Percentiles rank a stretch among this genome's conserved stretches.
Conservation (phyloP, 1,139 yeast genomes). For the Yamadazyma jaroonii region DNA sequence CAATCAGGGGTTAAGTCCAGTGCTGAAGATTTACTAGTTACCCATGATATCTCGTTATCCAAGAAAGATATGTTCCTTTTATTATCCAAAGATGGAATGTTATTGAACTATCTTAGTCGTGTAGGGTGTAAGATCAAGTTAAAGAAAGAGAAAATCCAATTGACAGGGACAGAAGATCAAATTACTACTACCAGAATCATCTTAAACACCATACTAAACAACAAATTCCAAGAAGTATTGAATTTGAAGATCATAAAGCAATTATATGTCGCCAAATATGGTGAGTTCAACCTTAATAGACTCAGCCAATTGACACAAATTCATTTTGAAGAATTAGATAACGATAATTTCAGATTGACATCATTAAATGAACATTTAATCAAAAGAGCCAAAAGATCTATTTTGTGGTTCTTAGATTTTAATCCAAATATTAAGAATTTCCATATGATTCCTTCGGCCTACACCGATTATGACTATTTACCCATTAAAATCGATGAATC, state of each 20-base stretch:
- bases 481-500: conserved; percentile 34
- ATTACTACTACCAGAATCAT: conserved; percentile 33
- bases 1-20: conserved; percentile 26
- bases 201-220: conserved; percentile 29
- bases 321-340: conserved; percentile 23
- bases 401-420: conserved; percentile 38
- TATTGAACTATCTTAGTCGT: conserved; percentile 49
- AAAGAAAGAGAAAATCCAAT: conserved; percentile 1
- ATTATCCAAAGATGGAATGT: conserved; percentile 44
- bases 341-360: conserved; percentile 27
- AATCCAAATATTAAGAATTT: conserved; percentile 27
- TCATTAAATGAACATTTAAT: conserved; percentile 28
- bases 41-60: conserved; percentile 33
- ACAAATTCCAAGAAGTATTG: conserved; percentile 30
- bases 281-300: conserved; percentile 23
- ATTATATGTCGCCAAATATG: conserved; percentile 23
- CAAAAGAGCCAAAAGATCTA: conserved; percentile 34
- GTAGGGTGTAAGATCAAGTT: conserved; percentile 48
- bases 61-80: conserved; percentile 48
- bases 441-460: conserved; percentile 18
- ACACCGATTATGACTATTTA: conserved; percentile 13
- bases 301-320: conserved; percentile 35
- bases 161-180: conserved; percentile 30
- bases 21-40: conserved; percentile 38
- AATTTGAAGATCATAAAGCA: conserved; percentile 26